Percentiles rank a stretch among this genome's conserved stretches.
These are phyloP conservation scores for Trichoderma guizhouense DNA, from an alignment of 2,329 filamentous ascomycete species.

Conservation along the genomic window DNA sequence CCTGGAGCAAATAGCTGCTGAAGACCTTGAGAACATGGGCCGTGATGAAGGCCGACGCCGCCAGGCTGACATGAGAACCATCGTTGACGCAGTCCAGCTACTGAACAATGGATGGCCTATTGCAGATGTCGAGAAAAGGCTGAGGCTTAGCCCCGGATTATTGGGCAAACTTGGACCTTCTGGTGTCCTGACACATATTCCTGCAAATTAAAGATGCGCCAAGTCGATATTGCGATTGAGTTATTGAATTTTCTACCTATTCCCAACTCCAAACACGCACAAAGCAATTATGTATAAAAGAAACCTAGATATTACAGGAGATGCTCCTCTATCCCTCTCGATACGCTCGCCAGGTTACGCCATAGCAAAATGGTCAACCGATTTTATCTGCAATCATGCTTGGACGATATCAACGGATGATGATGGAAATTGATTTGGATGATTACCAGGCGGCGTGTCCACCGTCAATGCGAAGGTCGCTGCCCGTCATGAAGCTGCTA, in stretches of 20 bases:
- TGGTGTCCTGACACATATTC: conserved; percentile 39
- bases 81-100: conserved; percentile 46
- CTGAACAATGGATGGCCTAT: conserved; percentile 38
- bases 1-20: conserved; percentile 42
- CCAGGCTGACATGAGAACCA: conserved; percentile 46
- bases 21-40: conserved; percentile 43
- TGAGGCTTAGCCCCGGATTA: conserved; percentile 45
- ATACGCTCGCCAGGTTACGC: background rate
- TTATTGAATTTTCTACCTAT: conserved; percentile 4
- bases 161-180: conserved; percentile 43
- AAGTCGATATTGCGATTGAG: background rate
- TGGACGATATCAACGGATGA: background rate
- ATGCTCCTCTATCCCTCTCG: background rate
- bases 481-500: conserved; percentile 71
- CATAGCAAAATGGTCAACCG: background rate
- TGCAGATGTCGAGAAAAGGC: conserved; percentile 43
- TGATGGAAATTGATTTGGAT: background rate
- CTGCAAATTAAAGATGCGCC: conserved; percentile 22
- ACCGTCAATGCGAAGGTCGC: conserved; percentile 67
- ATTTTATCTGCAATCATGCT: background rate
- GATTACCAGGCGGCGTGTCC: conserved; percentile 61
- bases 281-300: background rate
- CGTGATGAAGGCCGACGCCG: conserved; percentile 34
- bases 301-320: background rate
- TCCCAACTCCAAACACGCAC: background rate